A percentile compares a stretch with the other conserved stretches of the same genome.
These are phyloP conservation scores for Paecilomyces variotii DNA, from an alignment of 2,329 filamentous ascomycete species.

Conservation along the genomic window DNA sequence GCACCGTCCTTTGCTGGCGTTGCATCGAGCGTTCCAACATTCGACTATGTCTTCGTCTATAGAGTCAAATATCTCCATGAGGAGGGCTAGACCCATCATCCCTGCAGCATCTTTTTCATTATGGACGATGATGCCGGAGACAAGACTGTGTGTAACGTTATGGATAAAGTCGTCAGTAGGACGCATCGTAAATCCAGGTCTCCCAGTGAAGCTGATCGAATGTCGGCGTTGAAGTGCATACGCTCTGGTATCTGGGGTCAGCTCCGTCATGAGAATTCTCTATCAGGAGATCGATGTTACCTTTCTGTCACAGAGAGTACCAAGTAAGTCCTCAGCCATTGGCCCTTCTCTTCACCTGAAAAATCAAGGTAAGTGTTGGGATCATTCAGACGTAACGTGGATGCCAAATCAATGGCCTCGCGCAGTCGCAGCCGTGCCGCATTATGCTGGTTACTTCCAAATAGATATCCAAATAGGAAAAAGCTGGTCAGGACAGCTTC, in stretches of 20 bases:
- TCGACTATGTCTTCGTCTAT: conserved; percentile 37
- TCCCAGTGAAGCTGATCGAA: conserved; percentile 35
- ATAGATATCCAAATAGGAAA: conserved; percentile 66
- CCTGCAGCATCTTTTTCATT: conserved; percentile 36
- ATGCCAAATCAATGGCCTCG: conserved; percentile 50
- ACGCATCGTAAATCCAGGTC: conserved; percentile 30
- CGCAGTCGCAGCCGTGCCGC: conserved; percentile 71
- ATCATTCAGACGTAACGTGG: conserved; percentile 32
- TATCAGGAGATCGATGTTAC: conserved; percentile 7
- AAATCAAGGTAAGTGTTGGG: conserved; percentile 31
- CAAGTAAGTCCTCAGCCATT: conserved; percentile 28
- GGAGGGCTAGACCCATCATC: conserved; percentile 35
- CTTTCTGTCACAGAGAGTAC: conserved; percentile 30
- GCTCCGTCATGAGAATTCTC: neutral
- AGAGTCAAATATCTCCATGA: conserved; percentile 38
- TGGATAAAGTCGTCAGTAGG: conserved; percentile 35
- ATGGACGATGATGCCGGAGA: conserved; percentile 35
- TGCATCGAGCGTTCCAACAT: conserved; percentile 41
- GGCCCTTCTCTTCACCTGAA: conserved; percentile 29
- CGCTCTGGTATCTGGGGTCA: conserved; percentile 17
- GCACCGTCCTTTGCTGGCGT: conserved; percentile 57
- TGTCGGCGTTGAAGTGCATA: conserved; percentile 37
- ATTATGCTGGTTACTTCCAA: conserved; percentile 64
- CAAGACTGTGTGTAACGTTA: conserved; percentile 24
- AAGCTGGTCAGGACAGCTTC: conserved; percentile 57